Base-by-base conservation (phyloP, 371 early-diverging fungal genomes). In the Mycotypha africana region DNA sequence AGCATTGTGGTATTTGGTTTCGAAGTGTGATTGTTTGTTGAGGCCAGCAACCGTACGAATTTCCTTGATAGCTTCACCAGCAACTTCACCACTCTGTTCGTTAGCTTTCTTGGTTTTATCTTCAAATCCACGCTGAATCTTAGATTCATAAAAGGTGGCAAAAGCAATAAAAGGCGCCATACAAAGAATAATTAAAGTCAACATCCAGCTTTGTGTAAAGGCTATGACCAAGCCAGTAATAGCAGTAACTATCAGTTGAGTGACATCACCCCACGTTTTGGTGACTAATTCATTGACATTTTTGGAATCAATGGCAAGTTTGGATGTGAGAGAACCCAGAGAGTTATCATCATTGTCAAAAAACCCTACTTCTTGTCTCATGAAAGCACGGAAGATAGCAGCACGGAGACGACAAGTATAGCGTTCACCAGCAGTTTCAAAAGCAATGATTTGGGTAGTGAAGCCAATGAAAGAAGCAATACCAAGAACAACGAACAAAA, bases 21-120 rank as follows among this genome's bases (percentile, higher is more conserved):
- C 78, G 47, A 92, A 87, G 22, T 69, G 60, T 16, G 39, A 28
- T 56, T 97, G 93, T 50, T 88, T 84, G 22, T 85, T 87, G n/a
- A 96, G 69, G 3, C 86, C 67, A 28, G 82, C 79, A 16, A 96
- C 92, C 2, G 96, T 95, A 31, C 95, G 83, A 43, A 96, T 86
- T 65, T 86, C 83, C 46, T 81, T 69, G 40, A 96, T 84, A 22
- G 91, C 89, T 60, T 97, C 96, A 54, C 79, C 76, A 36, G 92
- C 89, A 36, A 82, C 76, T 61, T 84, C 84, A 48, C 84, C 82
- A 32, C 85, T 77, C 21, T 76, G 67, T 54, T 82, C 79, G 48
- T 87, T 86, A 0, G 85, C 81, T 46, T 78, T 77, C 54, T 76
- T 72, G 34, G 76, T 81, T 52, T 81, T 70, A 41, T 67, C 65